Base-by-base conservation (phyloP, 192 early-diverging fungal genomes). In the Podila verticillata region DNA sequence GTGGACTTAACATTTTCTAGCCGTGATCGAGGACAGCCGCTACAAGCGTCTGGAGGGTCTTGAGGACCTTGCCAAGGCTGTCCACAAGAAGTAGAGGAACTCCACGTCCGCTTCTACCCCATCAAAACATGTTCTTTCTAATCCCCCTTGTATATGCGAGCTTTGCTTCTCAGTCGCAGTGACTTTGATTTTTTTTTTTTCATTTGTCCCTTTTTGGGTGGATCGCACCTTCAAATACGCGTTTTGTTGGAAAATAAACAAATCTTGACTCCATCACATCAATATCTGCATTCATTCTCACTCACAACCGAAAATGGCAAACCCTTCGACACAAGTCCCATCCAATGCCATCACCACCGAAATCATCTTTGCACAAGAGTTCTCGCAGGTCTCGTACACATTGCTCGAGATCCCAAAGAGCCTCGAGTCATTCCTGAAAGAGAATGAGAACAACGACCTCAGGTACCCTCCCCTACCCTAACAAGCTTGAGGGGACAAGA, bases 1-100 rank as follows among this genome's bases (percentile, higher is more conserved):
- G 6, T 34, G 32, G 3, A 6, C 6, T 34, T 34, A 6, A 6
- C 6, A 5, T 2, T 6, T 65, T 48, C 62, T 47, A 66, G 87
- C 81, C 17, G 82, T 82, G 10, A 84, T 88, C 34, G 64, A 82
- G 31, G 89, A 90, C 61, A 78, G 85, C 61, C 86, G 88, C 67
- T 90, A 86, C 83, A 90, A 90, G 84, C 87, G 88, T 75, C 74
- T 73, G 32, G 89, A 90, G 19, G 87, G 86, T 47, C 74, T 90
- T 15, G 81, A 81, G 17, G 89, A 88, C 31, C 87, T 88, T 29
- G 75, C 82, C 48, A 89, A 87, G 73, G 74, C 84, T 1, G 56
- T 61, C 15, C 47, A 29, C 7, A 74, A 57, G 34, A 62, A 74
- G 30, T 74, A 29, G 63, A 61, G 61, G 10, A 28, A 24, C 3